phyloP scores from a whole-genome alignment of 2,329 filamentous ascomycete species.

The Trichoderma atrobrunneum region DNA sequence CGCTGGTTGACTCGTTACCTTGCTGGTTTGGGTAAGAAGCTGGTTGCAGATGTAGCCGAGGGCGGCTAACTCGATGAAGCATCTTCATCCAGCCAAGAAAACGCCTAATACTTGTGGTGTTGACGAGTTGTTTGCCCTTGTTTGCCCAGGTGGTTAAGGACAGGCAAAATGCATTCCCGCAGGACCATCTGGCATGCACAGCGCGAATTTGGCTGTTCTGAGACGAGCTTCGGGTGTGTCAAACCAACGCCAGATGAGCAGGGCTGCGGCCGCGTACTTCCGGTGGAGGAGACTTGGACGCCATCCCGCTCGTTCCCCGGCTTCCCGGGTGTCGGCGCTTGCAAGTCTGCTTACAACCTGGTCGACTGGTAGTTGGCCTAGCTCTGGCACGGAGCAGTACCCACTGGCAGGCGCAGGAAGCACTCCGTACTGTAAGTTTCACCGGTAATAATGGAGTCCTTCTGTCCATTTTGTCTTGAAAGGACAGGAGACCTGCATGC shows the following conservation, averaged over 20 bases:
- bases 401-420: background rate
- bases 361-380: background rate
- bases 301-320: conserved; percentile 13
- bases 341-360: background rate
- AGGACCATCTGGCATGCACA: background rate
- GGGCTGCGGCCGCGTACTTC: background rate
- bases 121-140: background rate
- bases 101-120: background rate
- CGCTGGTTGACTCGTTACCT: background rate
- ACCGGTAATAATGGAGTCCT: background rate
- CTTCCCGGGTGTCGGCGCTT: conserved; percentile 14
- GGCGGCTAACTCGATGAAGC: background rate
- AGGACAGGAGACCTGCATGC: background rate
- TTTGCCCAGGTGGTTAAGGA: background rate
- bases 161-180: background rate
- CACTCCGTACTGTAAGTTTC: background rate
- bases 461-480: background rate
- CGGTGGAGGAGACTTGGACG: conserved; percentile 12
- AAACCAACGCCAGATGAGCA: background rate
- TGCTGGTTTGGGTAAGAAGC: conserved; percentile 1
- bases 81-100: background rate
- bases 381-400: background rate
- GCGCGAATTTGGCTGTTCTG: conserved; percentile 8
- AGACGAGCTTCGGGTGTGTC: background rate
- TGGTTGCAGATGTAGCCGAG: background rate